Evolutionary conservation across 2,329 filamentous ascomycete species (phyloP).

Genomic region (Monascus ruber): DNA sequence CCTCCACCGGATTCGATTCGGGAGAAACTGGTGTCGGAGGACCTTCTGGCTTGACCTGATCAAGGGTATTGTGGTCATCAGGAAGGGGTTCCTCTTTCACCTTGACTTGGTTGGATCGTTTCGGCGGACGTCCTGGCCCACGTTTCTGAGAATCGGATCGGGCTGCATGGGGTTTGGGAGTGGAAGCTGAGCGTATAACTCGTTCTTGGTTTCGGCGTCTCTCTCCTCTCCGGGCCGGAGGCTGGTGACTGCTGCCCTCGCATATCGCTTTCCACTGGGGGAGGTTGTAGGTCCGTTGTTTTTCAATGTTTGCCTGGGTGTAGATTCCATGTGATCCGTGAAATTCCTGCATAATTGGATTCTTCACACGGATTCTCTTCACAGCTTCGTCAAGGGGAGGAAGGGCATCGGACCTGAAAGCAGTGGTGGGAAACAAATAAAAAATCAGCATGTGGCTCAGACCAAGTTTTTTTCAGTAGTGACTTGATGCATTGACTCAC

Average conservation of each 20-base stretch:
- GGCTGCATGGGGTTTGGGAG: constrained; percentile 21
- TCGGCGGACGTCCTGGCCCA: constrained; percentile 29
- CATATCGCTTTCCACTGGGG: constrained; percentile 92
- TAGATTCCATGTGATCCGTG: constrained; percentile 92
- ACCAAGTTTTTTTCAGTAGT: background rate
- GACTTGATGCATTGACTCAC: constrained; percentile 39
- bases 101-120: constrained; percentile 23
- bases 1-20: constrained; percentile 38
- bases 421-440: constrained; percentile 2
- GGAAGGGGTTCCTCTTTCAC: constrained; percentile 26
- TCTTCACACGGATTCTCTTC: constrained; percentile 85
- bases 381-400: constrained; percentile 72
- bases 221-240: constrained; percentile 72
- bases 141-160: constrained; percentile 37
- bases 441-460: background rate
- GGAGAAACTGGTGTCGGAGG: constrained; percentile 46
- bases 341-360: constrained; percentile 97
- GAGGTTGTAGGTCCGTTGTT: constrained; percentile 89
- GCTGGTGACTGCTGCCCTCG: constrained; percentile 90
- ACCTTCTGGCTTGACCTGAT: constrained; percentile 32
- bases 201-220: constrained; percentile 40
- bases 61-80: constrained; percentile 17
- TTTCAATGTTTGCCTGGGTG: constrained; percentile 92
- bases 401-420: constrained; percentile 52
- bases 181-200: constrained; percentile 25